Conservation (phyloP, 1,284 basidiomycete species). For the Ceratobasidium sp. region DNA sequence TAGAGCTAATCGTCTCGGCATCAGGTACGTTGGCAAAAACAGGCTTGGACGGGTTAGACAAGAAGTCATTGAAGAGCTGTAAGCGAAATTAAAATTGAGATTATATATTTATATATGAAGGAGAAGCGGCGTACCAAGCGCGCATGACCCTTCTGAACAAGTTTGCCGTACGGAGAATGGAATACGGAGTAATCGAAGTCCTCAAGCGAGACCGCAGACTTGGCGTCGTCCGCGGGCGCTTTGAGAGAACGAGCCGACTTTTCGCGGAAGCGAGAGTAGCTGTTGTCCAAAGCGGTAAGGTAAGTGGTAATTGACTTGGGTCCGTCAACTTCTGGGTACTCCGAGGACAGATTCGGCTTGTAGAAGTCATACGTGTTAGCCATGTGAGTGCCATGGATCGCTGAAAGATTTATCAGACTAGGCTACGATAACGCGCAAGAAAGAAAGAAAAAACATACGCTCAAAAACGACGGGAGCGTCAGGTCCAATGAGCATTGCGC, state of each 20-base stretch:
- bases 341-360: conserved; percentile 92
- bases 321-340: conserved; percentile 97
- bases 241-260: conserved; percentile 73
- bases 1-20: conserved; percentile 70
- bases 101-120: not conserved
- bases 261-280: conserved; percentile 86
- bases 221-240: conserved; percentile 57
- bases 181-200: conserved; percentile 90
- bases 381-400: conserved; percentile 97
- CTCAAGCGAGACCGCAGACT: conserved; percentile 69
- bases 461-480: conserved; percentile 95
- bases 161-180: conserved; percentile 97
- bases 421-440: not conserved
- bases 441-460: conserved; percentile 76
- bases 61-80: conserved; percentile 87
- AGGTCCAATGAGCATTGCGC: conserved; percentile 94
- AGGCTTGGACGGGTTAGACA: conserved; percentile 76
- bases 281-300: conserved; percentile 90
- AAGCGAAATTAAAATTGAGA: conserved; percentile 15
- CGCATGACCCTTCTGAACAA: conserved; percentile 97
- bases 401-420: conserved; percentile 55
- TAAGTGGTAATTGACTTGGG: conserved; percentile 96
- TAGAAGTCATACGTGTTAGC: conserved; percentile 98
- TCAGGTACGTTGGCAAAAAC: conserved; percentile 78
- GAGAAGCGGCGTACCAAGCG: conserved; percentile 61